These are phyloP conservation scores for Ophiocordyceps sinensis DNA, from an alignment of 2,329 filamentous ascomycete genomes.

Conservation along the genomic window DNA sequence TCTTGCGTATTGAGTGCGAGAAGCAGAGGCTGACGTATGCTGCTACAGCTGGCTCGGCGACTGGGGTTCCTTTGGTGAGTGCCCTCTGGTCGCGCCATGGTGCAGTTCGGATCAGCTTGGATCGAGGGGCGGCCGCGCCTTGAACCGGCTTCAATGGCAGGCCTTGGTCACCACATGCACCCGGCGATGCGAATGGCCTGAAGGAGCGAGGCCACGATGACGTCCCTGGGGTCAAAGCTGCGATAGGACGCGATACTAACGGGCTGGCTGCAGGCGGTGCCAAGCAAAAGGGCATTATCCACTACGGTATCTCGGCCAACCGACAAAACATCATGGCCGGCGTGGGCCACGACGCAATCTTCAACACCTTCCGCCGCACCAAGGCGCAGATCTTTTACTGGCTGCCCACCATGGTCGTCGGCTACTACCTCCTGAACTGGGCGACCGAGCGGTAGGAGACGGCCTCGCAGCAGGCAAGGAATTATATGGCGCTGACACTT, in stretches of 20 bases:
- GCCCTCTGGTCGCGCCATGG: not conserved
- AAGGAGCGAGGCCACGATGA: not conserved
- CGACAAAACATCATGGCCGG: constrained; percentile 79
- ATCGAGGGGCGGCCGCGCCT: not conserved
- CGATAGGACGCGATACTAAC: constrained; percentile 1
- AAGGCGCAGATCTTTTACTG: constrained; percentile 81
- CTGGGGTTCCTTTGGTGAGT: constrained; percentile 58
- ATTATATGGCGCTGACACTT: not conserved
- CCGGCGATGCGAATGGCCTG: not conserved
- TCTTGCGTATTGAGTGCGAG: not conserved
- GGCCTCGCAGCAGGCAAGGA: not conserved
- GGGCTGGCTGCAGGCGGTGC: constrained; percentile 29
- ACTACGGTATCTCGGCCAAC: constrained; percentile 73
- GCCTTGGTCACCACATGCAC: not conserved
- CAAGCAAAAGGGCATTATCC: constrained; percentile 49
- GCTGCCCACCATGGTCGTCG: constrained; percentile 61
- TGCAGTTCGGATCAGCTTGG: not conserved
- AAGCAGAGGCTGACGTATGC: constrained; percentile 10
- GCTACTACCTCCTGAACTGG: constrained; percentile 81
- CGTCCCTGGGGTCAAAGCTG: not conserved
- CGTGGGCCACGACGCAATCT: constrained; percentile 65
- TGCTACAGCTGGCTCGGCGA: constrained; percentile 50
- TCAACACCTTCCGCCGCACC: constrained; percentile 88
- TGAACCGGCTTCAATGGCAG: not conserved
- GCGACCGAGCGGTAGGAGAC: constrained; percentile 67